Base-by-base conservation (phyloP, 2,329 filamentous ascomycete genomes). In the Ceratocystis harringtonii region DNA sequence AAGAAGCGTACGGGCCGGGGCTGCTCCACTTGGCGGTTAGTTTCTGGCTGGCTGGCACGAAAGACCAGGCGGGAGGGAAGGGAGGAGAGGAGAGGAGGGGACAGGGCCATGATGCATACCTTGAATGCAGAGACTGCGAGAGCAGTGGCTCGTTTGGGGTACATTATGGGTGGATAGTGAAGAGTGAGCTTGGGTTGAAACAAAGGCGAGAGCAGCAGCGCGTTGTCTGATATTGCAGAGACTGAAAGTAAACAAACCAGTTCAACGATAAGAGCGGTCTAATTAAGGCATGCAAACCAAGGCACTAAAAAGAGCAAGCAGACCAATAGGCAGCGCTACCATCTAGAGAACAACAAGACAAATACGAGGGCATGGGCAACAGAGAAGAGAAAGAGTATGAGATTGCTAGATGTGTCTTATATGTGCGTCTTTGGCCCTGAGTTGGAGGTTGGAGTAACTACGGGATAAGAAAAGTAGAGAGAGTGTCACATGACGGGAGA, bases 1-100 rank as follows among this genome's bases (percentile, higher is more conserved):
- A 61, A 66, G 70, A 69, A 66, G 50, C 4, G 61, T 28, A 44
- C 50, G 61, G 25, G 60, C 48, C 64, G 61, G 36, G 57, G 17
- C 57, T 58, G 22, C 19, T 52, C 36, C 57, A 22, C 10, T 4
- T 19, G 22, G 41, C 43, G 15, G 55, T 64, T 64, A 57, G 22
- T 30, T 25, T 7, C 10, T 19, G 44, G 48, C 10, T 19, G 44
- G 48, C 8, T 45, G 2, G 12, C 32, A 19, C 2, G 52, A 12
- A 52, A 36, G 22, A 52, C 32, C n/a, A 57, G 28, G 10, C 12
- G 36, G 12, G 12, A 41, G 12, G 10, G 36, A 41, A 41, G 12
- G 12, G 36, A 5, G 3, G 4, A 15, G 1, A 12, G 32, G 32
- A 32, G 30, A 41, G 10, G 36, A 41, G 36, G 12, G 10, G 36